Evolutionary conservation across 108 stramenopile species (phyloP).

Genomic region (Cyclotella cryptica): DNA sequence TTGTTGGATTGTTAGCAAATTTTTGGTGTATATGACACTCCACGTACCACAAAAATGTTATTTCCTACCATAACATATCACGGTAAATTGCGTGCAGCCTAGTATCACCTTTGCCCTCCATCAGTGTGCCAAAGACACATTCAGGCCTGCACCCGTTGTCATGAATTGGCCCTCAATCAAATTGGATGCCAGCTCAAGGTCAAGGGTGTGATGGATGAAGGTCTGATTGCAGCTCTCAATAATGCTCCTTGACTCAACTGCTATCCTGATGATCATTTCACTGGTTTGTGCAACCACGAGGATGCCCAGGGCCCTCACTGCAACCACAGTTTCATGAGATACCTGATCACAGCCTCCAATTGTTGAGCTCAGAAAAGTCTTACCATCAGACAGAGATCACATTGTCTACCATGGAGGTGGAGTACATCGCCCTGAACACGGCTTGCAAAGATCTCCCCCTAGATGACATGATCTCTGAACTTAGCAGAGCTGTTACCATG

Average conservation of each 20-base stretch:
- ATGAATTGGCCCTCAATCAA: not conserved
- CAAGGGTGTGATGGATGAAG: not conserved
- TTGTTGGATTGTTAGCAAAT: too few species aligned
- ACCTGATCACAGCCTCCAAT: conserved; percentile 45
- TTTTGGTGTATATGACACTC: too few species aligned
- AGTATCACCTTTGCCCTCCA: conserved; percentile 48
- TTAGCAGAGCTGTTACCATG: too few species aligned
- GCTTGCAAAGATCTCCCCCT: too few species aligned
- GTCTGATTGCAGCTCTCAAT: conserved; percentile 34
- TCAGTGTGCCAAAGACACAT: conserved; percentile 27
- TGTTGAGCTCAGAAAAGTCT: not conserved
- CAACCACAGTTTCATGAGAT: conserved; percentile 52
- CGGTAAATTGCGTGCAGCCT: too few species aligned
- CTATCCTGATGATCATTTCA: conserved; percentile 28
- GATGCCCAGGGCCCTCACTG: conserved; percentile 36
- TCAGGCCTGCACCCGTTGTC: not conserved
- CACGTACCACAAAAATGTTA: too few species aligned
- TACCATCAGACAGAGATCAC: too few species aligned
- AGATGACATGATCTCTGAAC: too few species aligned
- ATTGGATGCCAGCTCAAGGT: not conserved
- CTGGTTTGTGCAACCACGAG: conserved; percentile 29
- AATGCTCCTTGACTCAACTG: conserved; percentile 31
- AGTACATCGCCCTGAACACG: too few species aligned
- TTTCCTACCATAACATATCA: too few species aligned
- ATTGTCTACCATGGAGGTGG: too few species aligned